Evolutionary conservation across 2,329 filamentous ascomycete species (phyloP), one percentile per base, ranked within the genome.

Genomic region (Tolypocladium amazonense): DNA sequence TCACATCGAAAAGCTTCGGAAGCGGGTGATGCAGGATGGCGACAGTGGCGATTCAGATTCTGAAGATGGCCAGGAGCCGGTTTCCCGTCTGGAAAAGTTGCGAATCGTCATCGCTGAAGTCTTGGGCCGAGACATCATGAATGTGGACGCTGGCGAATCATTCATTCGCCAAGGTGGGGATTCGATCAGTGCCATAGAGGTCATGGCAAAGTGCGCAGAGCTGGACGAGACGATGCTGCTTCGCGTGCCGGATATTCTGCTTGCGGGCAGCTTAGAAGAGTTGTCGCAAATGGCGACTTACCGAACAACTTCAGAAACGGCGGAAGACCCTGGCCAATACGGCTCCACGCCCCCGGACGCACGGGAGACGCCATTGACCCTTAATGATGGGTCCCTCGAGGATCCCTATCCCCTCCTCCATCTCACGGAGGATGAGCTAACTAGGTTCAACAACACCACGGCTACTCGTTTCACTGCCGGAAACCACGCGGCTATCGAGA

Each of bases 101-200:
- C 6, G n/a, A 15, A 18, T 25, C 6, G 53, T 35, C 14, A 23
- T 38, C 4, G 53, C 53, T 25, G 53, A 56, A 25, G 53, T 56
- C 14, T 38, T 56, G 53, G 35, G 35, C 38, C 23, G 35, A 14
- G 35, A 56, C 18, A 25, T 12, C 12, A 35, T 9, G 20, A 35
- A 27, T 30, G n/a, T 56, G 18, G 37, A 56, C 14, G 4, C 53
- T 18, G 3, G 35, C 30, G 38, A 56, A 25, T 56, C 53, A 2
- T 56, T 56, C 23, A 25, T 56, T 18, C 53, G 53, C 12, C 53
- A 56, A n/a, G 77, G 77, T 9, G 77, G 77, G 33, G 76, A 79
- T 62, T 79, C 77, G 0, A 70, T 79, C 2, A 60, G 70, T 3
- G 76, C 77, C 1, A 81, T 80, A 74, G 75, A 73, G 56, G 74